Evolutionary conservation across 148 eudicot genomes (phyloP), one percentile per base, ranked within the genome.

Genomic region (Chenopodium formosanum): DNA sequence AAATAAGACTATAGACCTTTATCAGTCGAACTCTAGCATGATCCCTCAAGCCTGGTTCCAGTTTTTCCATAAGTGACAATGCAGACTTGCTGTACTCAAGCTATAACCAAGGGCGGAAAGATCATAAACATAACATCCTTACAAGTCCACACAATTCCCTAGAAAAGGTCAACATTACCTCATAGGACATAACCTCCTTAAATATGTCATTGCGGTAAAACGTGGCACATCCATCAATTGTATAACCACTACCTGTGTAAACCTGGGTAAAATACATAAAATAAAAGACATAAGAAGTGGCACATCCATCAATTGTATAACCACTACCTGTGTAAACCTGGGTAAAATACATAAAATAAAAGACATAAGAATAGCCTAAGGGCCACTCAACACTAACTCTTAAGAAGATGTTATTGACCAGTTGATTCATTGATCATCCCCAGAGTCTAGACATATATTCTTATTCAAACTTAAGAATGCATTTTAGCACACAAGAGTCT

Each of bases 191-290:
- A 76, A 94, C 95, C 85, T 90, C 89, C 65, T 89, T 84, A 83
- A 95, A 94, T 65, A 86, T 87, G 81, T 92, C 91, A 83, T 90
- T 88, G 31, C 98, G 97, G 87, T 92, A 95, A 82, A 95, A 94
- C 32, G 89, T 95, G 83, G 99, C 99, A 88, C 97, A 94, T 9
- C 99, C 98, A 88, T 95, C 97, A 76, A 89, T 80, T 25, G 87
- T 85, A 37, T 84, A 84, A 64, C 85, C 87, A 84, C 19, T 81
- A 85, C 91, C 91, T 90, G 90, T 84, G 56, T 79, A 80, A 70
- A 80, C 64, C 84, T 83, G 48, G 50, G 20, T 77, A 52, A 85
- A 73, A 66, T 79, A 66, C 12, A 40, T 40, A 40, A 40, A 40
- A 40, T 40, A 53, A 44, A 34, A 71, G 40, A 76, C 31, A 80